phyloP scores from a whole-genome alignment of 257 asterid genomes.

The Nyctanthes arbortristis region DNA sequence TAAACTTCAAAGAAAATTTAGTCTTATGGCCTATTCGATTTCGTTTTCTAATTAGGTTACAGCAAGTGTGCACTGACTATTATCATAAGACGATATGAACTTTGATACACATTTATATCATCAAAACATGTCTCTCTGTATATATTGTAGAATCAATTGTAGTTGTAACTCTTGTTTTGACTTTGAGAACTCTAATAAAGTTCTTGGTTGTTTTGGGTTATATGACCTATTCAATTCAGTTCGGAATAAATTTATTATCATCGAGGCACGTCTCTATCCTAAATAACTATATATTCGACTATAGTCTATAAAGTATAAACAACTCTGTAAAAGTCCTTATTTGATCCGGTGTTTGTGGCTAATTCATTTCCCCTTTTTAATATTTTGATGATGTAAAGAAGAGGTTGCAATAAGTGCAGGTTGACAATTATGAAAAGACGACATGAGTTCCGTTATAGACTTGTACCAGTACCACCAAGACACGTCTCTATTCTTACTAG shows the following conservation, averaged over 20 bases:
- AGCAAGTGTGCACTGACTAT: background rate
- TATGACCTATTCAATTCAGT: no score
- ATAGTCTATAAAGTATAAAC: no score
- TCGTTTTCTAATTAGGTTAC: background rate
- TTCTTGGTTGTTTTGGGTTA: no score
- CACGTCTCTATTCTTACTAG: background rate
- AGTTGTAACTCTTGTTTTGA: background rate
- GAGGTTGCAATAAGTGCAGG: no score
- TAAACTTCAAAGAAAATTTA: slow-evolving; percentile 14
- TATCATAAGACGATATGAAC: background rate
- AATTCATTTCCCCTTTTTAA: no score
- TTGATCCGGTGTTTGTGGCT: no score
- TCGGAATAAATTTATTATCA: background rate
- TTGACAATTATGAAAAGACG: no score
- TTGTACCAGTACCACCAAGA: no score
- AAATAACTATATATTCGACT: background rate
- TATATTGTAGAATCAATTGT: background rate
- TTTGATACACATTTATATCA: background rate
- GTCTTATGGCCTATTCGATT: slow-evolving; percentile 8
- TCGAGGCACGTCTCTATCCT: background rate
- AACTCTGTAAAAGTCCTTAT: background rate
- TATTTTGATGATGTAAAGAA: no score
- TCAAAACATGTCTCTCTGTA: background rate
- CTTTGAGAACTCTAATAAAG: no score
- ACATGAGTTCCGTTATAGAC: no score